Percentiles rank a stretch among this genome's conserved stretches.
These are phyloP conservation scores for Russula lepida DNA, from an alignment of 768 basidiomycete genomes.

Conservation along the genomic window DNA sequence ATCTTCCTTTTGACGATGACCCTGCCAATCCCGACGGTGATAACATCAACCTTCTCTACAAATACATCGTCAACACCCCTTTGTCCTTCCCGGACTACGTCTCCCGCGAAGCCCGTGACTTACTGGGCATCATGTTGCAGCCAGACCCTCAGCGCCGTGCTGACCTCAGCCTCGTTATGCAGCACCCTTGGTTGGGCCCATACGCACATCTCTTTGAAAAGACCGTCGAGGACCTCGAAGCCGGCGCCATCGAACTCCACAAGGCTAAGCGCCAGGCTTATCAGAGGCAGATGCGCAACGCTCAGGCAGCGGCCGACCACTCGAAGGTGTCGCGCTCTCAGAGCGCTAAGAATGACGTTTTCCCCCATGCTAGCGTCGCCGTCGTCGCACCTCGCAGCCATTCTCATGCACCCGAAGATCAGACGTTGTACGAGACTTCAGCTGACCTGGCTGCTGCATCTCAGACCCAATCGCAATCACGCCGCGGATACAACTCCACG, in stretches of 20 bases:
- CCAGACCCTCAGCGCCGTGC: slow-evolving; percentile 81
- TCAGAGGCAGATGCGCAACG: slow-evolving; percentile 68
- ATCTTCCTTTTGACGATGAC: slow-evolving; percentile 99
- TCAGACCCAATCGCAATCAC: slow-evolving; percentile 25
- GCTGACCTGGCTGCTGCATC: slow-evolving; percentile 43
- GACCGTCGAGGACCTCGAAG: slow-evolving; percentile 71
- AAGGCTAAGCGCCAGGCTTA: slow-evolving; percentile 75
- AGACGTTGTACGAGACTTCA: slow-evolving; percentile 58
- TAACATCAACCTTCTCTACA: slow-evolving; percentile 98
- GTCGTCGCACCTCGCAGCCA: slow-evolving; percentile 31
- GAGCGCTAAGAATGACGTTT: slow-evolving; percentile 46
- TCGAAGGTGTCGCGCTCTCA: slow-evolving; percentile 39
- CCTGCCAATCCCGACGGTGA: slow-evolving; percentile 98
- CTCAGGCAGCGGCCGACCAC: slow-evolving; percentile 27
- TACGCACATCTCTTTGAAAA: slow-evolving; percentile 58
- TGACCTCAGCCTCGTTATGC: slow-evolving; percentile 71
- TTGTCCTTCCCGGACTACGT: slow-evolving; percentile 97
- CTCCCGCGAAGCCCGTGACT: slow-evolving; percentile 70
- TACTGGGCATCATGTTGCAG: slow-evolving; percentile 88
- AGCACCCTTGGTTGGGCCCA: slow-evolving; percentile 74
- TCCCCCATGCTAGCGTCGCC: slow-evolving; percentile 28
- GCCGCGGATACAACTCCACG: slow-evolving; percentile 28
- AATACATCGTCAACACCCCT: slow-evolving; percentile 96
- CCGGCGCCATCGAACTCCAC: slow-evolving; percentile 74
- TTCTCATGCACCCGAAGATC: slow-evolving; percentile 36